phyloP scores from a whole-genome alignment of 441 rosid genomes.

The Lepidium campestre region DNA sequence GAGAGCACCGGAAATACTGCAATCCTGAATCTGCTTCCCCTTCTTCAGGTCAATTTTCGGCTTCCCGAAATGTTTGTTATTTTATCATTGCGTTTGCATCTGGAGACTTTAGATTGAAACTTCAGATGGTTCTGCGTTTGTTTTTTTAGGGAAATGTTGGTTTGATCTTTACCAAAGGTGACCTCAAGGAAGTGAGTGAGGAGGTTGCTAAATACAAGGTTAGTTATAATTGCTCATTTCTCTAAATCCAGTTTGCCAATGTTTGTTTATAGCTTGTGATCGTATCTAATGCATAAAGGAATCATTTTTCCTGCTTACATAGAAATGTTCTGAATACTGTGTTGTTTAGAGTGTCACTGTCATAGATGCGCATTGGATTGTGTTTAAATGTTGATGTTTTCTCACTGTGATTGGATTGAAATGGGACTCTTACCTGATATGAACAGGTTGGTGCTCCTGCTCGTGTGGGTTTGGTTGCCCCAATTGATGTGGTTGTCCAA shows the following conservation, averaged over 20 bases:
- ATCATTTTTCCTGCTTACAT: not conserved
- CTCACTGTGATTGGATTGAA: not conserved
- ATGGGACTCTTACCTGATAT: not conserved
- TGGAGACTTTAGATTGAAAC: not conserved
- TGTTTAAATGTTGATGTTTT: not conserved
- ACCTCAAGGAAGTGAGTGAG: constrained; percentile 37
- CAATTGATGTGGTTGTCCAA: constrained; percentile 60
- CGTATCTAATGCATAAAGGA: not conserved
- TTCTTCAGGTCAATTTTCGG: constrained; percentile 56
- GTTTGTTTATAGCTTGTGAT: not conserved
- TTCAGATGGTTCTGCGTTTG: not conserved
- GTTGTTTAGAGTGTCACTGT: not conserved
- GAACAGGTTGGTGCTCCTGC: constrained; percentile 70
- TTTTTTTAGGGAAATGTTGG: constrained; percentile 30
- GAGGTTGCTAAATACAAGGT: constrained; percentile 38
- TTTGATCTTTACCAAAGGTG: constrained; percentile 38
- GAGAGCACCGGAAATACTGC: constrained; percentile 68
- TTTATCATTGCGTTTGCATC: not conserved
- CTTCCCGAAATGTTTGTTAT: not conserved
- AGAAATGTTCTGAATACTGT: not conserved
- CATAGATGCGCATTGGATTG: not conserved
- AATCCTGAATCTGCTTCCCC: constrained; percentile 68
- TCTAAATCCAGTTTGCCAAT: not conserved
- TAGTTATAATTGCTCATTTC: not conserved
- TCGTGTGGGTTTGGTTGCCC: constrained; percentile 65